Conservation (phyloP, 2,329 filamentous ascomycete genomes). For the Chrysoporthe deuterocubensis region DNA sequence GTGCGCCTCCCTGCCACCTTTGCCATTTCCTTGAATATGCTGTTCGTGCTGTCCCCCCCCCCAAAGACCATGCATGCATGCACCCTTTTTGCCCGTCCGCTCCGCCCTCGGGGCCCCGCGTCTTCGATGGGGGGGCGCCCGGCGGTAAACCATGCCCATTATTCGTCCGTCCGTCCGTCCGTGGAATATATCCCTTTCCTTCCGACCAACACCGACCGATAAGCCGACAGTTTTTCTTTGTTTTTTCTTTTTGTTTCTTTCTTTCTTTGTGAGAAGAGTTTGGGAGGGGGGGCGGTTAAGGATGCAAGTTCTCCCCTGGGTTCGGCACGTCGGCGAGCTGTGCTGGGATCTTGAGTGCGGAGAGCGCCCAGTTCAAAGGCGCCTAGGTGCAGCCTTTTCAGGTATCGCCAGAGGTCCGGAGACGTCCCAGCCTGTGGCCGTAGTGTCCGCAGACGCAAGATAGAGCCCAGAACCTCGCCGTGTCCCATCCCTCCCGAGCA, state of each 20-base stretch:
- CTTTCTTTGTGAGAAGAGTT: too few relatives aligned
- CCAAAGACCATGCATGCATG: too few relatives aligned
- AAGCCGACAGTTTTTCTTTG: background rate
- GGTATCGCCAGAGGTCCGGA: too few relatives aligned
- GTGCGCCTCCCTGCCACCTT: conserved; percentile 17
- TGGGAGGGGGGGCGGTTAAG: background rate
- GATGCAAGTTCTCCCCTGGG: background rate
- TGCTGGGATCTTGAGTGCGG: background rate
- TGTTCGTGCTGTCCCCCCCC: background rate
- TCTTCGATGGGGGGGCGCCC: too few relatives aligned
- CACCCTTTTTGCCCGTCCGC: too few relatives aligned
- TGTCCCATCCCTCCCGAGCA: background rate
- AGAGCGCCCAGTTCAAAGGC: background rate
- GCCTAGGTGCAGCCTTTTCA: too few relatives aligned
- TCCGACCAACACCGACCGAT: background rate
- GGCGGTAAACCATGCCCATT: background rate
- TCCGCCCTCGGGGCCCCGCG: too few relatives aligned
- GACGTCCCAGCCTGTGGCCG: too few relatives aligned
- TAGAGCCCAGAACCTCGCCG: background rate
- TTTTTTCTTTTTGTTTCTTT: background rate
- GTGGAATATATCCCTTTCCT: background rate
- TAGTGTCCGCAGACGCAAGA: too few relatives aligned
- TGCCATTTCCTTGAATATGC: background rate
- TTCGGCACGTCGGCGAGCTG: background rate
- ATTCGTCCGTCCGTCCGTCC: background rate